These are phyloP conservation scores for Lasiosphaeriaceae sp. DNA, from an alignment of 495 filamentous ascomycete genomes.

Conservation along the genomic window DNA sequence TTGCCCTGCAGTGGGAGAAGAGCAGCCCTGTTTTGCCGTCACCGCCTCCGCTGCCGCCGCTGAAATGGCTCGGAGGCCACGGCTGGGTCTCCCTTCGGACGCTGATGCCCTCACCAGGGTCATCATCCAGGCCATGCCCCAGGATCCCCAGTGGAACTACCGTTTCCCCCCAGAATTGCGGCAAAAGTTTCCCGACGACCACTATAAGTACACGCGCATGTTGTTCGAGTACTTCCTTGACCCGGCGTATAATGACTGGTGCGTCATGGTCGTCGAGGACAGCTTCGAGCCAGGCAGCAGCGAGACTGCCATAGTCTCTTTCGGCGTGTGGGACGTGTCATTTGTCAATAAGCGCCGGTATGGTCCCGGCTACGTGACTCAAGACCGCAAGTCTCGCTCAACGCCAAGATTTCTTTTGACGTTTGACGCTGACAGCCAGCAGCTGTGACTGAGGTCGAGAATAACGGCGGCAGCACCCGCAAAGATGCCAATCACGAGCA, in stretches of 20 bases:
- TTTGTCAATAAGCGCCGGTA: constrained; percentile 26
- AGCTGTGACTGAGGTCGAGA: constrained; percentile 25
- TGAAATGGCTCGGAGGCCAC: constrained; percentile 11
- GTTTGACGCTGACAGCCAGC: neutral
- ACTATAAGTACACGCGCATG: constrained; percentile 32
- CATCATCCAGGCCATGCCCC: constrained; percentile 33
- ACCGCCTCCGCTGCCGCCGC: neutral
- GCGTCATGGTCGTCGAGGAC: constrained; percentile 34
- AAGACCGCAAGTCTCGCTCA: constrained; percentile 25
- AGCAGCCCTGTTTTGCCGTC: neutral
- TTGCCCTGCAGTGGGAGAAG: neutral
- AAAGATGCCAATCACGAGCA: constrained; percentile 31
- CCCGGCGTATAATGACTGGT: constrained; percentile 30
- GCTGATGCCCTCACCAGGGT: constrained; percentile 32
- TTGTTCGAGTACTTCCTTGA: constrained; percentile 32
- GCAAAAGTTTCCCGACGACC: constrained; percentile 27
- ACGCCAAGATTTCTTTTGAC: neutral
- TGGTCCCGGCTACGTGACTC: constrained; percentile 26
- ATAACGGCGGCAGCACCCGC: constrained; percentile 22
- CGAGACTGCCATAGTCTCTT: constrained; percentile 17
- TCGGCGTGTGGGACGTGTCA: constrained; percentile 34
- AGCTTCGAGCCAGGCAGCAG: constrained; percentile 17
- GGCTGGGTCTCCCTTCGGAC: constrained; percentile 23
- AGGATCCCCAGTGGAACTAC: constrained; percentile 38
- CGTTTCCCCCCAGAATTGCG: constrained; percentile 28